A percentile compares a stretch with the other conserved stretches of the same genome.
Evolutionary conservation across 495 filamentous ascomycete species (phyloP).

Genomic region (Staphylotrichum tortipilum): DNA sequence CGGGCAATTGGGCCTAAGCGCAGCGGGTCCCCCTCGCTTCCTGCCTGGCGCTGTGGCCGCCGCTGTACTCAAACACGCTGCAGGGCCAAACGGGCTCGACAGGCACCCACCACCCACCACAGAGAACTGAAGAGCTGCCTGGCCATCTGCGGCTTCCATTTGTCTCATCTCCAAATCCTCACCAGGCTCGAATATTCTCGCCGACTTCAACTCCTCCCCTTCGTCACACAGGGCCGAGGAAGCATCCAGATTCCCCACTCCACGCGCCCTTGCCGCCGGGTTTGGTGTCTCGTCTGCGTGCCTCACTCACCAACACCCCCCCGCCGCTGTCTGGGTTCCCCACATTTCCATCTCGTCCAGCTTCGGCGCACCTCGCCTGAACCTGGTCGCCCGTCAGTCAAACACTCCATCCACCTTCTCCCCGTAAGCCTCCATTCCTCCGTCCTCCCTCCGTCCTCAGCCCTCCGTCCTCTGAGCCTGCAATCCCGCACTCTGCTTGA

Average conservation of each 20-base stretch:
- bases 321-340: conserved; percentile 2
- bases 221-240: no score
- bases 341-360: conserved; percentile 1
- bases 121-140: conserved; percentile 5
- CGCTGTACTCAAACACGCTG: background rate
- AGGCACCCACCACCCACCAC: no score
- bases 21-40: conserved; percentile 2
- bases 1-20: background rate
- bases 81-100: background rate
- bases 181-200: no score
- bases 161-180: background rate
- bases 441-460: background rate
- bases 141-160: background rate
- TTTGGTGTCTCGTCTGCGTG: no score
- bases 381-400: no score
- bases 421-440: background rate
- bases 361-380: background rate
- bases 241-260: no score
- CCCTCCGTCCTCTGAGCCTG: no score
- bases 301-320: background rate
- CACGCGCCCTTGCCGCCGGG: no score
- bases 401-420: background rate
- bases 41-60: conserved; percentile 6
- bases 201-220: no score
- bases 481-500: no score